A percentile compares a stretch with the other conserved stretches of the same genome.
These are phyloP conservation scores for Diplotaxis tenuifolia DNA, from an alignment of 345 rosid species.

Conservation along the genomic window DNA sequence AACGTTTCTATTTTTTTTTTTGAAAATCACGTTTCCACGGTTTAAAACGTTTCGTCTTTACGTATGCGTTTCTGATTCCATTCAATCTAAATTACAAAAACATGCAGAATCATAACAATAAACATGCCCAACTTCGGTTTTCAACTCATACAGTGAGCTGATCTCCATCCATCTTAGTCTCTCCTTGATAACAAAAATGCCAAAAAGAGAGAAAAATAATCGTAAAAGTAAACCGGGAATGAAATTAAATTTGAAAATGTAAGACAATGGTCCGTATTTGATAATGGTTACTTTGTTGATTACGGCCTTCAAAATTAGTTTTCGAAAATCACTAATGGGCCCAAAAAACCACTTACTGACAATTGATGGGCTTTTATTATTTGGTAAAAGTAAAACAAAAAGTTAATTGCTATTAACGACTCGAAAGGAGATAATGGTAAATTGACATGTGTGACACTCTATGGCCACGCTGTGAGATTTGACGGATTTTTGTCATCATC, in stretches of 20 bases:
- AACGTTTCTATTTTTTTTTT: too few relatives aligned
- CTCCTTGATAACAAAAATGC: constrained; percentile 77
- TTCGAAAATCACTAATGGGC: background rate
- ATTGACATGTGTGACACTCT: background rate
- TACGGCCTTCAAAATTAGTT: background rate
- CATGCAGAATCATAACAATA: too few relatives aligned
- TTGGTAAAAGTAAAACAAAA: too few relatives aligned
- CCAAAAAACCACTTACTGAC: background rate
- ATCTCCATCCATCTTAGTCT: constrained; percentile 95
- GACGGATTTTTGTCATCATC: background rate
- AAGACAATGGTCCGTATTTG: too few relatives aligned
- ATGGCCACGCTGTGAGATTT: constrained; percentile 1
- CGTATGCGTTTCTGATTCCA: too few relatives aligned
- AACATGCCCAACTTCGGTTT: constrained; percentile 93
- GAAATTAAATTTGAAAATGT: too few relatives aligned
- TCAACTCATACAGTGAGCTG: constrained; percentile 77
- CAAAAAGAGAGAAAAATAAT: background rate
- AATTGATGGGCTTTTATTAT: background rate
- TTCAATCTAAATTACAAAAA: too few relatives aligned
- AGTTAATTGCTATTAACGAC: background rate
- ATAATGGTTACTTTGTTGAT: too few relatives aligned
- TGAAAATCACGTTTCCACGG: too few relatives aligned
- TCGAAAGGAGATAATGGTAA: constrained; percentile 20
- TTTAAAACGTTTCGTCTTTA: too few relatives aligned
- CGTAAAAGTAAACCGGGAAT: background rate